Conservation (phyloP, 495 filamentous ascomycete species). For the Penicillium atrosanguineum region DNA sequence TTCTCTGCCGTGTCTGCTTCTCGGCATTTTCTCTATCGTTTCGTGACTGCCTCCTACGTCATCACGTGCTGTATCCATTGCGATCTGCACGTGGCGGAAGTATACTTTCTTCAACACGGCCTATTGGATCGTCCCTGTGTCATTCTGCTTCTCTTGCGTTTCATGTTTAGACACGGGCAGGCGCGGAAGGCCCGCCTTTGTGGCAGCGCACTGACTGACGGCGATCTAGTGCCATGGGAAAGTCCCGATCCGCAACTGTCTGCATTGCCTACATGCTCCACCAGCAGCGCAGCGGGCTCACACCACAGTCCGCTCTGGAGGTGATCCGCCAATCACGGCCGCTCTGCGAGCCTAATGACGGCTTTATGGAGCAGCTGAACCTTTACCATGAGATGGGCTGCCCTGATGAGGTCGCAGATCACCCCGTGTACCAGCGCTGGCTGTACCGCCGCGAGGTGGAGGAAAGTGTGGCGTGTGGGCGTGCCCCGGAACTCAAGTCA, state of each 20-base stretch:
- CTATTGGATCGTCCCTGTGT: background rate
- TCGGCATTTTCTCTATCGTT: background rate
- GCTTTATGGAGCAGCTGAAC: slow-evolving; percentile 83
- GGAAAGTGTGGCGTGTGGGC: slow-evolving; percentile 64
- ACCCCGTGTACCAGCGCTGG: slow-evolving; percentile 85
- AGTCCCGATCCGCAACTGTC: slow-evolving; percentile 84
- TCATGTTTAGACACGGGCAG: background rate
- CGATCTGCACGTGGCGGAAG: slow-evolving; percentile 19
- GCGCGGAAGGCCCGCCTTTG: background rate
- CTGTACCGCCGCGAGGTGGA: slow-evolving; percentile 76
- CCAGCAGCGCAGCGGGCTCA: slow-evolving; percentile 49
- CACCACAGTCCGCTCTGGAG: slow-evolving; percentile 57
- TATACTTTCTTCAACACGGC: background rate
- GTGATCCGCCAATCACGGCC: slow-evolving; percentile 63
- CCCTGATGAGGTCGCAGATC: slow-evolving; percentile 63
- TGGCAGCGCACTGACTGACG: slow-evolving; percentile 20
- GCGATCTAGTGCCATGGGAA: slow-evolving; percentile 82
- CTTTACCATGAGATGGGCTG: slow-evolving; percentile 84
- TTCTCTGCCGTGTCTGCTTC: background rate
- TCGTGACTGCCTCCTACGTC: slow-evolving; percentile 16
- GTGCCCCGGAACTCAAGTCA: slow-evolving; percentile 67
- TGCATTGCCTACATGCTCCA: slow-evolving; percentile 84
- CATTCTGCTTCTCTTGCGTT: background rate
- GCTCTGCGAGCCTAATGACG: slow-evolving; percentile 79
- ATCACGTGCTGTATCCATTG: slow-evolving; percentile 12